Base-by-base conservation (phyloP, 2,329 filamentous ascomycete genomes). In the Neofusicoccum umdonicola region DNA sequence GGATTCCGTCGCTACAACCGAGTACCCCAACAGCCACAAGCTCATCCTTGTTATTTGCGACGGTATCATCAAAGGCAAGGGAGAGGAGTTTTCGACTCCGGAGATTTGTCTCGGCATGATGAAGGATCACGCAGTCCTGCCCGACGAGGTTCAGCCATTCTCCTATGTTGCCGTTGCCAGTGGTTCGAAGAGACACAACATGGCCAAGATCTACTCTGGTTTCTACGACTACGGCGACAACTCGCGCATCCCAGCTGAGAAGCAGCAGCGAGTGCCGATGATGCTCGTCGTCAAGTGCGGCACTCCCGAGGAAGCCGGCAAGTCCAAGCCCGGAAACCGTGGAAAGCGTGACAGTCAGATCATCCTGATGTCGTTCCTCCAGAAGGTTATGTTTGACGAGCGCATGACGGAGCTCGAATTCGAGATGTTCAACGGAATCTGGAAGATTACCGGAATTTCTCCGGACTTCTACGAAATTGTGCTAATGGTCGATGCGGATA, bases 381-480 rank as follows among this genome's bases (percentile, higher is more conserved):
- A 99, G 76, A 99, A 99, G 82, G 95, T 99, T 74, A 99, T 99
- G 95, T 99, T 99, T 73, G 95, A 99, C 76, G 96, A 99, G 80
- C 91, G 95, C 67, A 99, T 99, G 95, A 99, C 96, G 17, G 94
- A 99, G 78, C 89, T 99, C 61, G 95, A 99, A 78, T 99, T 93
- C 74, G 95, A 99, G 76, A 98, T 99, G 91, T 99, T 99, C 83
- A 99, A 98, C 76, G 95, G 95, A 62, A 85, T 99, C 68, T 99
- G 94, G 93, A 97, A 97, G 78, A 92, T 99, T 50, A 99, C 95
- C 17, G 96, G 96, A 70, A 98, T 99, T 68, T 96, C 93, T 3
- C 95, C 95, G 13, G 95, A 99, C 79, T 99, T 93, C 77, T 99
- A 98, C 78, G 95, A 99, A 78, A 90, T 94, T 27, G 92, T 98